Base-by-base conservation (phyloP, 1,284 basidiomycete genomes). In the Ganoderma lucidum region DNA sequence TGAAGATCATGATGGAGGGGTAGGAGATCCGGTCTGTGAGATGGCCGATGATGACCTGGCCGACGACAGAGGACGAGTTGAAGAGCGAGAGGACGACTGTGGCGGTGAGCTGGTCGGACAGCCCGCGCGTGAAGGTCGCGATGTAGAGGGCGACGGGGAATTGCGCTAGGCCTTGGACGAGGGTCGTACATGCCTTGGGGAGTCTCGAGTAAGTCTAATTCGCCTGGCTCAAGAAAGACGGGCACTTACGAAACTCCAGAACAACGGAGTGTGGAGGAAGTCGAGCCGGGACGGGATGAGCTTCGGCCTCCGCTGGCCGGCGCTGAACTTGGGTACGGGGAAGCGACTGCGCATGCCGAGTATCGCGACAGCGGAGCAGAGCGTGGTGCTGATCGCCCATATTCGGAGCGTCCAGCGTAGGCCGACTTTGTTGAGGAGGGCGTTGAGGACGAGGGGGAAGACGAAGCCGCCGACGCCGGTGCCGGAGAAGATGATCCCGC, bases 101-200 rank as follows among this genome's bases (percentile, higher is more conserved):
- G 4, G 77, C 75, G 1, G 75, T 77, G 19, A 75, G 62, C 17
- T 72, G 72, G 5, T 70, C 71, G 3, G 75, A 71, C 17, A 78
- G 60, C n/a, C 64, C 68, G 10, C 63, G 67, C 35, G 76, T 74
- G 70, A 72, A 78, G 6, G 76, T 71, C 17, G 75, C 70, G 56
- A 78, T 77, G 63, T 79, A 78, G 1, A 78, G 72, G 19, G 77
- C 77, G 17, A 78, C 78, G 9, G 76, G 77, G 73, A 77, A 77
- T 62, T 75, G 77, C 1, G 75, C 75, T 15, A 79, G 64, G 15
- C 76, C 76, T 61, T 79, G 77, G 12, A 79, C 65, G 42, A 75
- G 61, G 45, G 69, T 72, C 30, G 75, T 73, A 9, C 69, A 55
- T 0, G 68, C 56, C 77, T 76, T 51, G 48, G 48, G 48, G 4